Evolutionary conservation across 108 stramenopile genomes (phyloP), one percentile per base, ranked within the genome.

Genomic region (Nitzschia sp.): DNA sequence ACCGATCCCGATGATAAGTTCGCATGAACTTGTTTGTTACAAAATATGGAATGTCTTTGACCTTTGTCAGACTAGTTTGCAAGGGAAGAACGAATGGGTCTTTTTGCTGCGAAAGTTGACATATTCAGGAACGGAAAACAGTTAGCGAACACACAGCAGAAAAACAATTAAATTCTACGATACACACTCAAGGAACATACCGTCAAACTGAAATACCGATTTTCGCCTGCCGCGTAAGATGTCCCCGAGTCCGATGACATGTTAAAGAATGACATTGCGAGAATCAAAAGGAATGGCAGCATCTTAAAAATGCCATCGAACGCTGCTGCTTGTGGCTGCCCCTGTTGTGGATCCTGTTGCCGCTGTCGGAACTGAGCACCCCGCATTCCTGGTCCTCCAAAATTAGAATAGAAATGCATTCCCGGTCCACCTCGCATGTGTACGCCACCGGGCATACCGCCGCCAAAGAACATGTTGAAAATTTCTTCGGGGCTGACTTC

Each of bases 401-500:
- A 75, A 60, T 54, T 67, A 32, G 74, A 46, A 45, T 75, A 71
- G 70, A 81, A 70, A 28, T 75, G 80, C 53, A 85, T 74, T 38
- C 88, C 88, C 46, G 71, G 83, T 18, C 64, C 64, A 42, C 75
- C 75, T 17, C 75, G 67, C 79, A 72, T 78, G 72, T 47, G 78
- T 59, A 66, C 85, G 72, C 87, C 88, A 38, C 80, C 84, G 13
- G 79, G 79, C 89, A 90, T 90, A 4, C 92, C 94, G 0, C 93
- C 94, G 26, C 93, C 93, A 76, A 97, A 97, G 71, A 98, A 98
- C 96, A 97, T 97, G 69, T 95, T 95, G 64, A 98, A 98, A 55
- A 98, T 95, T 60, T 97, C 95, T 71, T 97, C 93, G 1, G 98
- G 96, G 53, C 74, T 81, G 1, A 97, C 85, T 28, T 92, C 95